Base-by-base conservation (phyloP, 2,329 filamentous ascomycete genomes). In the Aspergillus quadrilineatus region DNA sequence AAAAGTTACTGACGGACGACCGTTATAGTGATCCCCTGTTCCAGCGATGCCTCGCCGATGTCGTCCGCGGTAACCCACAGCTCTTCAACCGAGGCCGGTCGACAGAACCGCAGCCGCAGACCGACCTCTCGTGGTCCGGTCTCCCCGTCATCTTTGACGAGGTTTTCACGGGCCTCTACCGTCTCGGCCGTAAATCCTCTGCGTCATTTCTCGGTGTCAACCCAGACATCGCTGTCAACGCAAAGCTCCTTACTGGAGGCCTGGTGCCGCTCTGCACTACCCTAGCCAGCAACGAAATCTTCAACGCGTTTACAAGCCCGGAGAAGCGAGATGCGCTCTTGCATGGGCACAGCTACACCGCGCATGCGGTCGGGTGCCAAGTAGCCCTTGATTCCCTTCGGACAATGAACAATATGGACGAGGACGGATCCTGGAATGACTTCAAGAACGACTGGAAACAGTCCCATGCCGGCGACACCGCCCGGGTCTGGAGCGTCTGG, bases 331-430 rank as follows among this genome's bases (percentile, higher is more conserved):
- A 93, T 63, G 90, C 90, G 0, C 74, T 95, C 4, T 77, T 95
- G 3, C 91, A 95, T 64, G 90, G 90, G 0, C 90, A 95, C 69
- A 93, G 89, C 70, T 95, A 95, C 73, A 95, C 90, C 0, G 90
- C 90, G 0, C 90, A 95, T 70, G 82, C 91, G 0, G 82, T 94
- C 1, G 91, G 90, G 0, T 95, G 90, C 64, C 84, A 88, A 44
- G 89, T 95, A 0, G 91, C 88, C 0, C 78, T 88, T n/a, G 83
- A 85, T 50, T 86, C 85, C 1, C 69, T 95, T 7, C 69, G 73
- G 7, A 79, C 79, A 39, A 83, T 93, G 80, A 70, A 77, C 44
- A 66, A 73, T 1, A 82, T 91, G 77, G 84, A 89, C 3, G 63
- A 64, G 0, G 65, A 69, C 0, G 83, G 82, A 0, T 73, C 74